Evolutionary conservation across 129 eudicot species (phyloP).

Genomic region (sunflower (Helianthus annuus)): HanXRQr2.0-SUNRISE NC_035448.2:189089225-189089724

Average conservation of each 20-base stretch:
- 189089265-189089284: conserved; percentile 94
- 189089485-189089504: too few species aligned
- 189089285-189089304: conserved; percentile 99
- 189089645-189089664: too few species aligned
- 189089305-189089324: conserved; percentile 94
- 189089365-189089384: conserved; percentile 91
- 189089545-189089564: not conserved
- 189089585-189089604: too few species aligned
- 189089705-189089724: too few species aligned
- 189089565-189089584: too few species aligned
- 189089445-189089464: conserved; percentile 61
- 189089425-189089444: conserved; percentile 96
- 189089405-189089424: conserved; percentile 90
- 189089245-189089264: conserved; percentile 72
- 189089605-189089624: too few species aligned
- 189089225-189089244: conserved; percentile 90
- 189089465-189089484: conserved; percentile 13
- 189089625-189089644: too few species aligned
- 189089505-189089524: conserved; percentile 4
- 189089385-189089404: conserved; percentile 86
- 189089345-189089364: conserved; percentile 93
- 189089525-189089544: conserved; percentile 67
- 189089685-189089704: too few species aligned
- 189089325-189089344: conserved; percentile 89
- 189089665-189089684: too few species aligned